phyloP scores from a whole-genome alignment of 192 early-diverging fungal species.

The Globomyces pollinis-pini region DNA sequence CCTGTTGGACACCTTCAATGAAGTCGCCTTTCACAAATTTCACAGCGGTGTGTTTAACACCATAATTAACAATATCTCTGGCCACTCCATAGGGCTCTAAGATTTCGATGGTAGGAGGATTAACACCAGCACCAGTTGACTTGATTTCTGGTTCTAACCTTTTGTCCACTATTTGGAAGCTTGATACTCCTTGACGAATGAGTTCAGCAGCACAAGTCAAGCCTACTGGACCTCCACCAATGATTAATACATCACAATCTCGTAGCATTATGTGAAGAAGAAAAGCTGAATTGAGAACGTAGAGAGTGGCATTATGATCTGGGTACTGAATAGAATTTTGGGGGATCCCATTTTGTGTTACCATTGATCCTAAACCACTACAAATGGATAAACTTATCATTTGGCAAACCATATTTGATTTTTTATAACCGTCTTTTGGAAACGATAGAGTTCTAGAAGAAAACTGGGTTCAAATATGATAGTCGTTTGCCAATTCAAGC shows the following conservation, averaged over 20 bases:
- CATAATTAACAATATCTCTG: not conserved
- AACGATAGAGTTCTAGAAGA: too few species aligned
- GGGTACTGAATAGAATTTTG: too few species aligned
- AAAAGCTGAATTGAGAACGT: too few species aligned
- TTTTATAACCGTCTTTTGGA: too few species aligned
- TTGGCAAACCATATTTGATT: too few species aligned
- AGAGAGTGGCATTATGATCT: too few species aligned
- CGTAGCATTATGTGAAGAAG: too few species aligned
- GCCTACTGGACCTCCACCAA: conserved; percentile 17
- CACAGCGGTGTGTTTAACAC: not conserved
- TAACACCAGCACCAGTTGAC: conserved; percentile 10
- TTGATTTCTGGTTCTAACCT: not conserved
- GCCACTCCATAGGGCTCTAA: not conserved
- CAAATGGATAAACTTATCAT: too few species aligned
- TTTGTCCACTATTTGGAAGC: conserved; percentile 13
- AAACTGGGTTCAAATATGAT: too few species aligned
- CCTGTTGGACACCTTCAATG: not conserved
- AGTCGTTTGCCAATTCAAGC: too few species aligned
- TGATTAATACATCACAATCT: conserved; percentile 2
- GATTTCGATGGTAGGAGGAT: conserved; percentile 9
- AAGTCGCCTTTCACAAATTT: not conserved
- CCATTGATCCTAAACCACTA: too few species aligned
- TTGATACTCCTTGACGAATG: conserved; percentile 12
- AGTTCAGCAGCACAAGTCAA: conserved; percentile 11
- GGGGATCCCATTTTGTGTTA: too few species aligned